Evolutionary conservation across 1,139 yeast species (phyloP).

Genomic region (Debaryomyces sp.): DNA sequence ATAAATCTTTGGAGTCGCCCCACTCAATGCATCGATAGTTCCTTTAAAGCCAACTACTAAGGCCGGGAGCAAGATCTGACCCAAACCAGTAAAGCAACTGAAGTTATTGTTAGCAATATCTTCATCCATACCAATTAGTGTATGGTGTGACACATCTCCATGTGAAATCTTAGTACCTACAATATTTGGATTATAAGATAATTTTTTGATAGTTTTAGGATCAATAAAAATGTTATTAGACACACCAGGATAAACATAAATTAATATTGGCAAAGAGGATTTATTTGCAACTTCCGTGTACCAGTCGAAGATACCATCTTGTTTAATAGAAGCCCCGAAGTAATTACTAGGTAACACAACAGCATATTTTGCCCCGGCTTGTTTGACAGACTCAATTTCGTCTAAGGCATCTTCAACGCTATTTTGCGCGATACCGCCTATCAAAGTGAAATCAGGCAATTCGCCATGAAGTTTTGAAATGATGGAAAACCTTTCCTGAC

Average conservation of each 20-base stretch:
- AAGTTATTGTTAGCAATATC: constrained; percentile 27
- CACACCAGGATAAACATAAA: constrained; percentile 56
- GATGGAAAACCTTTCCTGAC: constrained; percentile 39
- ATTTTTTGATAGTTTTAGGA: constrained; percentile 30
- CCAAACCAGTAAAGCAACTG: constrained; percentile 26
- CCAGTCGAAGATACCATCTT: constrained; percentile 47
- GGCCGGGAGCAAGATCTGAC: constrained; percentile 28
- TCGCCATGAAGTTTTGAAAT: constrained; percentile 35
- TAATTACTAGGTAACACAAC: constrained; percentile 50
- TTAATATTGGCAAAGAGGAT: constrained; percentile 45
- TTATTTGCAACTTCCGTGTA: constrained; percentile 46
- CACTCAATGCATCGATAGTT: constrained; percentile 31
- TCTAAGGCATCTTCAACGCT: constrained; percentile 41
- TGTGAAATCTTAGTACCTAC: constrained; percentile 53
- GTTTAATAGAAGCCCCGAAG: constrained; percentile 44
- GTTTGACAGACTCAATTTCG: constrained; percentile 36
- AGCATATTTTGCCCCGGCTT: constrained; percentile 47
- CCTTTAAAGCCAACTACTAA: constrained; percentile 25
- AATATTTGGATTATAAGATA: constrained; percentile 44
- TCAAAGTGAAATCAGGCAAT: constrained; percentile 40
- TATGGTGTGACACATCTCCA: constrained; percentile 29
- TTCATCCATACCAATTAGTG: constrained; percentile 38
- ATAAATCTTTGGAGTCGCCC: constrained; percentile 50
- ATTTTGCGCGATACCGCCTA: constrained; percentile 49
- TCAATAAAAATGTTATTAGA: constrained; percentile 36